Evolutionary conservation across 352 stramenopile species (phyloP), one percentile per base, ranked within the genome.

Genomic region (Pythium rishiriense): DNA sequence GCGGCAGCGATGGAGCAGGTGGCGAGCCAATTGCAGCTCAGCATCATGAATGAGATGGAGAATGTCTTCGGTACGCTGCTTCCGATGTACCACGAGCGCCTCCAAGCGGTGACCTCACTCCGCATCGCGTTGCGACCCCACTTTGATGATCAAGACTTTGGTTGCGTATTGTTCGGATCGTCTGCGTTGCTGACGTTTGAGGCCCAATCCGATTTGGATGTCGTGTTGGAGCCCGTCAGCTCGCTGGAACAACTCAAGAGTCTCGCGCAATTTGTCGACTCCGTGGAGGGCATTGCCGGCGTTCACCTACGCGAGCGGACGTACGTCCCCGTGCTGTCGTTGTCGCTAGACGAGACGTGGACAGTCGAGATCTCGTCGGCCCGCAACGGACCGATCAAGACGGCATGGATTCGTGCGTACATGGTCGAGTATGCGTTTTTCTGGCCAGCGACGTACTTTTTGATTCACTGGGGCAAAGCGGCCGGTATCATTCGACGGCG

Each of bases 401-500:
- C 83, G 4, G 64, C 75, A 24, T 65, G 87, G 19, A 89, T 93
- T 50, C 79, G 83, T 22, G 76, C 71, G 4, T 93, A 93, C 58
- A 88, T 90, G 74, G 57, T 62, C 17, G 74, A 45, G 31, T 87
- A 93, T 42, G 53, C 70, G 19, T 93, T 92, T 64, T 91, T 90
- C 48, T 93, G 85, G 83, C 81, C 83, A 1, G 76, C 75, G n/a
- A 45, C 89, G 26, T 88, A 78, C 59, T 87, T 92, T 46, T 58
- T 93, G n/a, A 59, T 93, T 43, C 74, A 81, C 10, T 93, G 85
- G 85, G 82, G 79, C 19, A 91, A 90, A 56, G 88, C 78, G 9
- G 72, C 81, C 0, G 83, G 79, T 2, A 28, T 93, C 33, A 83
- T 93, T 68, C 74, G 79, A 17, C 81, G 85, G 17, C 75, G 78